These are phyloP conservation scores for Rubroboletus pulcherrimus DNA, from an alignment of 768 basidiomycete species.

Conservation along the genomic window DNA sequence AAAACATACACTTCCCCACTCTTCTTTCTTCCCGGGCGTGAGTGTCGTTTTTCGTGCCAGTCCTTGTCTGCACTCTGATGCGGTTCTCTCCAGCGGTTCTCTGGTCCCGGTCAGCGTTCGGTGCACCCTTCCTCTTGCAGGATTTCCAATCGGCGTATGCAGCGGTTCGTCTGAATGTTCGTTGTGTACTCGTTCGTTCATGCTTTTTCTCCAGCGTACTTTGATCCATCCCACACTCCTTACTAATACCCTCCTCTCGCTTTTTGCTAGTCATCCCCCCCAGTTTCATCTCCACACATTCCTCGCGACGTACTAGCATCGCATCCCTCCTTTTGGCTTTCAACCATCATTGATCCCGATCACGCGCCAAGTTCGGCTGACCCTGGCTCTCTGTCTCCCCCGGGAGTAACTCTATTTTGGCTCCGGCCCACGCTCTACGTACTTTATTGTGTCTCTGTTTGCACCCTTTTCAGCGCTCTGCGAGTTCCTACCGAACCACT, in stretches of 20 bases:
- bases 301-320: not conserved
- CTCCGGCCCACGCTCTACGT: slow-evolving; percentile 5
- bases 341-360: slow-evolving; percentile 13
- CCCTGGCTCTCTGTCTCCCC: not conserved
- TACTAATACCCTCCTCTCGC: slow-evolving; percentile 5
- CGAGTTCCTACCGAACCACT: not conserved
- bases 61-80: too few species aligned
- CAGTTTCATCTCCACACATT: not conserved
- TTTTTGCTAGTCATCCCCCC: not conserved
- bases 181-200: not conserved
- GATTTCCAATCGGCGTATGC: slow-evolving; percentile 11
- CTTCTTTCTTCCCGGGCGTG: too few species aligned
- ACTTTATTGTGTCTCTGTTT: slow-evolving; percentile 19
- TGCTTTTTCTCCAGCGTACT: slow-evolving; percentile 8
- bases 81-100: not conserved
- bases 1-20: not conserved
- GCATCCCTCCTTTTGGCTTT: not conserved
- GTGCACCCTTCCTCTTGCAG: not conserved
- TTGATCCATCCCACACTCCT: slow-evolving; percentile 11
- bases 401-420: slow-evolving; percentile 22
- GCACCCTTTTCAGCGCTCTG: slow-evolving; percentile 5
- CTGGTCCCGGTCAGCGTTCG: slow-evolving; percentile 7
- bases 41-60: not conserved
- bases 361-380: slow-evolving; percentile 5
- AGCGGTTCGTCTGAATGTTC: slow-evolving; percentile 6